phyloP scores from a whole-genome alignment of 768 basidiomycete genomes.

The Amyloporia xantha region DNA sequence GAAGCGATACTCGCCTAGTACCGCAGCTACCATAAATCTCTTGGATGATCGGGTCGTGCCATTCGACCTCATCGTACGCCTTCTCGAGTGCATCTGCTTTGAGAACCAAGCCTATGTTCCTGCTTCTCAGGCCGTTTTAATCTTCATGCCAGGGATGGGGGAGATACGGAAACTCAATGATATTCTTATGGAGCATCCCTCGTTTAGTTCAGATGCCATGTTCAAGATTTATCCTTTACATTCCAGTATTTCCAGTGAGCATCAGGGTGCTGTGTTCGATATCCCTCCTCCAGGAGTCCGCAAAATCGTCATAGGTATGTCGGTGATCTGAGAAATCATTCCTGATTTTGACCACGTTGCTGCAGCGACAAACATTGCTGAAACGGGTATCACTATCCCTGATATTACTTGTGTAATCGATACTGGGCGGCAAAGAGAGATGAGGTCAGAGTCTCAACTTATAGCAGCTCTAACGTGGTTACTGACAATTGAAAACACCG shows the following conservation, averaged over 20 bases:
- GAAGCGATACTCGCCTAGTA: conserved; percentile 74
- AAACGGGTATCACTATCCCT: conserved; percentile 97
- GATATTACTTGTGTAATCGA: conserved; percentile 98
- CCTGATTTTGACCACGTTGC: background rate
- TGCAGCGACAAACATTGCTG: conserved; percentile 85
- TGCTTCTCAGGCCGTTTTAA: conserved; percentile 75
- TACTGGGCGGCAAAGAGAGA: conserved; percentile 88
- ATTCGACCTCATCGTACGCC: conserved; percentile 79
- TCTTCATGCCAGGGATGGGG: conserved; percentile 93
- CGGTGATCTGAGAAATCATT: background rate
- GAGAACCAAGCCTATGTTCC: conserved; percentile 40
- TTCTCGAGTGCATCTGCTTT: conserved; percentile 82
- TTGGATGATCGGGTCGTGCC: conserved; percentile 86
- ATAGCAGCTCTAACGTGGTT: no score
- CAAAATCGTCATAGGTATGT: conserved; percentile 90
- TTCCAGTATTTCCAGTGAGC: conserved; percentile 88
- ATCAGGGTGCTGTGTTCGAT: conserved; percentile 88
- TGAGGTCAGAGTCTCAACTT: no score
- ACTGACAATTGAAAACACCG: no score
- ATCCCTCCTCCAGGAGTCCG: conserved; percentile 70
- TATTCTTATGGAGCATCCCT: conserved; percentile 63
- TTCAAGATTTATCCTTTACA: conserved; percentile 86
- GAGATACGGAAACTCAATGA: conserved; percentile 91
- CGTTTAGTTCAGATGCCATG: conserved; percentile 52
- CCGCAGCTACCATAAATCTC: conserved; percentile 72